phyloP scores from a whole-genome alignment of 768 basidiomycete species.

The Cantharellus anzutake region DNA sequence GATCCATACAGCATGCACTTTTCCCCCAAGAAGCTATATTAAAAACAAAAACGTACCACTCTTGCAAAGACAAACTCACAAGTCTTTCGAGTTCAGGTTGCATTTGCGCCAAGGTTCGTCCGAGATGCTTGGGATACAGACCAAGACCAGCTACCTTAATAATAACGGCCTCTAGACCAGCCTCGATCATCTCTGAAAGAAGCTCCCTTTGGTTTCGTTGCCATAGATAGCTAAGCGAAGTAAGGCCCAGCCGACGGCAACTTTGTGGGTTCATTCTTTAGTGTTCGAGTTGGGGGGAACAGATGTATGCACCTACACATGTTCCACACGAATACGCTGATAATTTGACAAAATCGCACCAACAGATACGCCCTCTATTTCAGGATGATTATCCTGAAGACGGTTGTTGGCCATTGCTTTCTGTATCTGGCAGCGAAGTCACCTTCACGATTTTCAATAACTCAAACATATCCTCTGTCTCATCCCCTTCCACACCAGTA shows the following conservation, averaged over 20 bases:
- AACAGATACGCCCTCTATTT: constrained; percentile 72
- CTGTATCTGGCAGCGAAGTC: constrained; percentile 15
- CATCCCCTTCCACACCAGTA: constrained; percentile 57
- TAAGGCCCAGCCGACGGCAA: constrained; percentile 62
- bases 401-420: background rate
- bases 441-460: constrained; percentile 60
- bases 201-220: constrained; percentile 77
- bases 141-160: constrained; percentile 97
- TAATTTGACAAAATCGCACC: constrained; percentile 97
- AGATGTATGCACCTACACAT: constrained; percentile 45
- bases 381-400: constrained; percentile 49
- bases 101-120: constrained; percentile 56
- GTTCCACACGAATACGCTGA: constrained; percentile 90
- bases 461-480: constrained; percentile 82
- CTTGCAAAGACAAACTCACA: constrained; percentile 20
- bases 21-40: background rate
- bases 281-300: background rate
- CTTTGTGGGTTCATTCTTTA: constrained; percentile 20
- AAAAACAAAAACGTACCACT: background rate
- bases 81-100: constrained; percentile 50
- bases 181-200: constrained; percentile 67
- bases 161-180: constrained; percentile 60
- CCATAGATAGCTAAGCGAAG: constrained; percentile 81
- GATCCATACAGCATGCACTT: constrained; percentile 72
- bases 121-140: constrained; percentile 55